These are phyloP conservation scores for Trichosporon sp. DNA, from an alignment of 1,284 basidiomycete species.

Conservation along the genomic window DNA sequence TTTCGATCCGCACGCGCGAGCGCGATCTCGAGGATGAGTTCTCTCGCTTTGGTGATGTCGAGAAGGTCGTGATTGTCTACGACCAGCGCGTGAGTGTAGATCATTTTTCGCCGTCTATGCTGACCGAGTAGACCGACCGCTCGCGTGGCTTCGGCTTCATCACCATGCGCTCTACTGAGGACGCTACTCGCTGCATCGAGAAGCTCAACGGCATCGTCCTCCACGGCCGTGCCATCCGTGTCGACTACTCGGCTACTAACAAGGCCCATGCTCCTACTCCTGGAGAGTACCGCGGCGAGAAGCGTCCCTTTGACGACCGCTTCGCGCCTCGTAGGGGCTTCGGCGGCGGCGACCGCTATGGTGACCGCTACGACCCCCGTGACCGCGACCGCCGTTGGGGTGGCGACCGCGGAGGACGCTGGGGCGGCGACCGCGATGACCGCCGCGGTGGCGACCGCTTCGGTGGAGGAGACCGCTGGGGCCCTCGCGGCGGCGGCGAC, in stretches of 20 bases:
- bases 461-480: conserved; percentile 34
- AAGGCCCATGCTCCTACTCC: conserved; percentile 93
- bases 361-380: conserved; percentile 22
- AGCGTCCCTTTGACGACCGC: conserved; percentile 57
- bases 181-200: conserved; percentile 79
- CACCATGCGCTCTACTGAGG: conserved; percentile 80
- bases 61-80: conserved; percentile 97
- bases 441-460: conserved; percentile 27
- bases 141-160: conserved; percentile 98
- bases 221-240: conserved; percentile 91
- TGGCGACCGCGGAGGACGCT: conserved; percentile 40
- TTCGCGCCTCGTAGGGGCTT: conserved; percentile 44
- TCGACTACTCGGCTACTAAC: conserved; percentile 92
- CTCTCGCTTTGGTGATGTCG: conserved; percentile 77
- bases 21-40: conserved; percentile 94
- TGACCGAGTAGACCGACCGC: conserved; percentile 68
- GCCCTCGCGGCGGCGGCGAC: conserved; percentile 23
- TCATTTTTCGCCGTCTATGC: neutral
- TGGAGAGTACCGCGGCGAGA: conserved; percentile 94
- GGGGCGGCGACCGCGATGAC: conserved; percentile 25
- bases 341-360: conserved; percentile 34
- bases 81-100: conserved; percentile 78
- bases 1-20: conserved; percentile 91
- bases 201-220: conserved; percentile 90
- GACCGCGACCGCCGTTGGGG: conserved; percentile 24